Evolutionary conservation across 2,329 filamentous ascomycete species (phyloP).

Genomic region (Epichloe sibirici): DNA sequence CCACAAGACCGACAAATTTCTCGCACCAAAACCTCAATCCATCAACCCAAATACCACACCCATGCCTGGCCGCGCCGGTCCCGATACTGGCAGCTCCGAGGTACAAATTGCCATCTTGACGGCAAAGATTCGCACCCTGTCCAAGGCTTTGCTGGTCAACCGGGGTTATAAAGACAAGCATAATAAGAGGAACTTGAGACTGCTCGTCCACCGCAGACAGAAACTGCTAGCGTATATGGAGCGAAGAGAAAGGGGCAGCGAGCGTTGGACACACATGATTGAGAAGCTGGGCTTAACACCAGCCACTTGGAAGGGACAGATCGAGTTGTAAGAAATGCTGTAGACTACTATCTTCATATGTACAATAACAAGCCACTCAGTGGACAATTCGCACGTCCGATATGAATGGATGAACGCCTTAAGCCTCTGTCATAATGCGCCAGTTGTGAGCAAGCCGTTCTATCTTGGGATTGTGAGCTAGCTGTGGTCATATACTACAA

Average conservation of each 20-base stretch:
- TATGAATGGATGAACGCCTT: conserved; percentile 8
- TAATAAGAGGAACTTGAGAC: conserved; percentile 80
- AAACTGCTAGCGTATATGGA: conserved; percentile 80
- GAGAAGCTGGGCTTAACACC: conserved; percentile 75
- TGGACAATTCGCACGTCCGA: background rate
- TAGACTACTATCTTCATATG: conserved; percentile 34
- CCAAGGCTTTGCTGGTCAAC: conserved; percentile 55
- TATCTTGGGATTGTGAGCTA: conserved; percentile 25
- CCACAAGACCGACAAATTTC: conserved; percentile 66
- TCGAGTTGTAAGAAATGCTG: conserved; percentile 33
- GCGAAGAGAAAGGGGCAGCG: conserved; percentile 79
- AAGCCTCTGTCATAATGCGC: conserved; percentile 18
- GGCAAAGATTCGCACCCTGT: conserved; percentile 76
- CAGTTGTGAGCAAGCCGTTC: conserved; percentile 12
- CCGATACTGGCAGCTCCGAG: conserved; percentile 88
- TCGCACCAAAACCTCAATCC: conserved; percentile 49
- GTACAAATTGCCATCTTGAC: conserved; percentile 97
- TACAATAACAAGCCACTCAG: conserved; percentile 31
- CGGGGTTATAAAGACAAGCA: conserved; percentile 75
- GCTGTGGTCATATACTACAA: conserved; percentile 30
- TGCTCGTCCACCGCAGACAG: conserved; percentile 81
- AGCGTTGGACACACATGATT: conserved; percentile 79
- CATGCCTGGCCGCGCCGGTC: conserved; percentile 54
- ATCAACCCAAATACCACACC: conserved; percentile 27
- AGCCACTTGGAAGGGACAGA: conserved; percentile 84